These are phyloP conservation scores for Melastoma malabathricum DNA, from an alignment of 345 rosid genomes.

Conservation along the genomic window DNA sequence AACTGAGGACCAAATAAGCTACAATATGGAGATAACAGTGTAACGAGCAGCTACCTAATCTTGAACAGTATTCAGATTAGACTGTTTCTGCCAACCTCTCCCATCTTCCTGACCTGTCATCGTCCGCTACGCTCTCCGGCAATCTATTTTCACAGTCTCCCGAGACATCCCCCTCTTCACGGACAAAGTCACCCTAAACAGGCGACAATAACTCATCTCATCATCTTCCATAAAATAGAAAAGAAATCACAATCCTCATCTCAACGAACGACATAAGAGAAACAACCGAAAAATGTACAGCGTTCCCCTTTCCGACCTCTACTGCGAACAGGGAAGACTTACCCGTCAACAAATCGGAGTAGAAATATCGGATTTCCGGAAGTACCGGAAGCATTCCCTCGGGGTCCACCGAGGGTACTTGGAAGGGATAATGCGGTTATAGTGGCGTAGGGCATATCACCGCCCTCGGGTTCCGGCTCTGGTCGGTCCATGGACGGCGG, in stretches of 20 bases:
- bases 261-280: not conserved
- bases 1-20: not conserved
- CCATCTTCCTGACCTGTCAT: constrained; percentile 58
- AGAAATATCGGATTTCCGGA: constrained; percentile 53
- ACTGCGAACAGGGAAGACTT: constrained; percentile 31
- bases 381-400: constrained; percentile 61
- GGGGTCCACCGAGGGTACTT: constrained; percentile 61
- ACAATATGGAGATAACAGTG: not conserved
- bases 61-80: constrained; percentile 75
- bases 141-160: constrained; percentile 13
- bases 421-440: constrained; percentile 69
- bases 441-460: constrained; percentile 35
- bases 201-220: constrained; percentile 4
- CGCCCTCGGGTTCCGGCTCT: not conserved
- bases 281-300: not conserved
- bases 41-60: constrained; percentile 27
- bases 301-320: constrained; percentile 17
- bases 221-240: constrained; percentile 1
- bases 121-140: constrained; percentile 16
- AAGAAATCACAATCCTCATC: not conserved
- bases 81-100: constrained; percentile 97
- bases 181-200: constrained; percentile 22
- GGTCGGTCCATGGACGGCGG: not conserved
- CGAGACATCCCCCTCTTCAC: constrained; percentile 17
- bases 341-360: constrained; percentile 42